phyloP scores from a whole-genome alignment of 2,329 filamentous ascomycete species.

The Hypoxylon rubiginosum region DNA sequence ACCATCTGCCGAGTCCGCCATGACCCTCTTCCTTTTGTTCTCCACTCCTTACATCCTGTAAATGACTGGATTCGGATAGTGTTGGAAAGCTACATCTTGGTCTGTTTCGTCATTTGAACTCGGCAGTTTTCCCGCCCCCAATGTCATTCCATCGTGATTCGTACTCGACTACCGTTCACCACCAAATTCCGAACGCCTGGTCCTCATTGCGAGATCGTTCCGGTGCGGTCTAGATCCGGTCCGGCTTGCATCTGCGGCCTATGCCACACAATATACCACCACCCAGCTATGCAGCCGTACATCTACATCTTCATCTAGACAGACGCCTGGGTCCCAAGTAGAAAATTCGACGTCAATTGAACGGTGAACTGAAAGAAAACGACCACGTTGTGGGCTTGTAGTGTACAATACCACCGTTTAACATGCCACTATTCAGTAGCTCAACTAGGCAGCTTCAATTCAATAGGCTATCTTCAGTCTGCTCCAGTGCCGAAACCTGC shows the following conservation, averaged over 20 bases:
- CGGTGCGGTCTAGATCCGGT: slow-evolving; percentile 35
- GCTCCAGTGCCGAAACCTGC: slow-evolving; percentile 29
- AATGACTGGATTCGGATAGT: slow-evolving; percentile 39
- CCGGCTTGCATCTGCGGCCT: slow-evolving; percentile 21
- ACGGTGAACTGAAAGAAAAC: not conserved
- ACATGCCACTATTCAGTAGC: slow-evolving; percentile 3
- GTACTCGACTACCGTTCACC: slow-evolving; percentile 1
- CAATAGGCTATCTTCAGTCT: slow-evolving; percentile 13
- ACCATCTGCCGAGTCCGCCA: slow-evolving; percentile 39
- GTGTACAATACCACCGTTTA: slow-evolving; percentile 13
- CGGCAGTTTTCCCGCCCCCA: slow-evolving; percentile 37
- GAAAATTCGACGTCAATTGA: slow-evolving; percentile 19
- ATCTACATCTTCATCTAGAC: slow-evolving; percentile 3
- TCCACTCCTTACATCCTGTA: slow-evolving; percentile 32
- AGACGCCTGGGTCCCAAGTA: slow-evolving; percentile 13
- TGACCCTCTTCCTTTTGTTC: slow-evolving; percentile 26
- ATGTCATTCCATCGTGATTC: not conserved
- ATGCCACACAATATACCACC: slow-evolving; percentile 12
- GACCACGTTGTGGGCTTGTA: slow-evolving; percentile 15
- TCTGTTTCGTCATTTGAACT: slow-evolving; percentile 38
- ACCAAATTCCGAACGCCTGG: slow-evolving; percentile 33
- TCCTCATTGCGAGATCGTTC: slow-evolving; percentile 28
- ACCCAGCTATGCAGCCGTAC: slow-evolving; percentile 19
- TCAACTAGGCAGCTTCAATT: not conserved
- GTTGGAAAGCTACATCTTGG: slow-evolving; percentile 24